Conservation (phyloP, 352 stramenopile genomes). For the Globisporangium apiculatum region DNA sequence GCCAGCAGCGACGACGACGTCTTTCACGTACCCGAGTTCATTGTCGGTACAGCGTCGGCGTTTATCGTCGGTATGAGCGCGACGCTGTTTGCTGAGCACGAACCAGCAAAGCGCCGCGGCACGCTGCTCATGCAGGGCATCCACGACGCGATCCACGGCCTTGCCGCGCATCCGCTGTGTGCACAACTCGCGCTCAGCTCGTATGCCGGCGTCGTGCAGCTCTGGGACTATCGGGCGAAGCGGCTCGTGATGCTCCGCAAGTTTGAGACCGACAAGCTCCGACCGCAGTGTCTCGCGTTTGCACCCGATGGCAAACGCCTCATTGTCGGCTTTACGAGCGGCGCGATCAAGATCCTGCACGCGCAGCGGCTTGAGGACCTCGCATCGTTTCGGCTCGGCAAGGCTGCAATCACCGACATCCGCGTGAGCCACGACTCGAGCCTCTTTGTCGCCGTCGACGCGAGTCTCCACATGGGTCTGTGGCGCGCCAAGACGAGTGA, state of each 20-base stretch:
- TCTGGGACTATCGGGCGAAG: conserved; percentile 89
- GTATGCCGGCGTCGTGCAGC: conserved; percentile 78
- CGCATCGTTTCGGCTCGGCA: conserved; percentile 52
- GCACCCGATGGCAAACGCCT: conserved; percentile 68
- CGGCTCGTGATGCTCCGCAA: conserved; percentile 78
- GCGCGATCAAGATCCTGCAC: conserved; percentile 81
- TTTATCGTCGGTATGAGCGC: conserved; percentile 85
- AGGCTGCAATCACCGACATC: conserved; percentile 71
- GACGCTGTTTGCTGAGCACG: conserved; percentile 79
- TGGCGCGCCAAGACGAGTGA: conserved; percentile 47
- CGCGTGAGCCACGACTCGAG: conserved; percentile 61
- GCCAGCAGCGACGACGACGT: conserved; percentile 26
- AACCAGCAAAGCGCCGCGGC: conserved; percentile 75
- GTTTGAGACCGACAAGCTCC: conserved; percentile 55
- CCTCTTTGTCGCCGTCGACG: conserved; percentile 78
- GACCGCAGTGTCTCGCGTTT: conserved; percentile 80
- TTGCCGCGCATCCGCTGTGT: conserved; percentile 72
- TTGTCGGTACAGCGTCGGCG: conserved; percentile 80
- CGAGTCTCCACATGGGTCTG: conserved; percentile 66
- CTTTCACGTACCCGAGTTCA: conserved; percentile 85
- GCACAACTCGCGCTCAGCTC: conserved; percentile 75
- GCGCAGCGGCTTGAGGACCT: conserved; percentile 73
- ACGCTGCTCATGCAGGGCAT: conserved; percentile 90
- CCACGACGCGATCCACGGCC: conserved; percentile 75
- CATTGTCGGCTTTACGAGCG: conserved; percentile 84